These are phyloP conservation scores for Wakefieldia striispora DNA, from an alignment of 768 basidiomycete genomes.

Conservation along the genomic window DNA sequence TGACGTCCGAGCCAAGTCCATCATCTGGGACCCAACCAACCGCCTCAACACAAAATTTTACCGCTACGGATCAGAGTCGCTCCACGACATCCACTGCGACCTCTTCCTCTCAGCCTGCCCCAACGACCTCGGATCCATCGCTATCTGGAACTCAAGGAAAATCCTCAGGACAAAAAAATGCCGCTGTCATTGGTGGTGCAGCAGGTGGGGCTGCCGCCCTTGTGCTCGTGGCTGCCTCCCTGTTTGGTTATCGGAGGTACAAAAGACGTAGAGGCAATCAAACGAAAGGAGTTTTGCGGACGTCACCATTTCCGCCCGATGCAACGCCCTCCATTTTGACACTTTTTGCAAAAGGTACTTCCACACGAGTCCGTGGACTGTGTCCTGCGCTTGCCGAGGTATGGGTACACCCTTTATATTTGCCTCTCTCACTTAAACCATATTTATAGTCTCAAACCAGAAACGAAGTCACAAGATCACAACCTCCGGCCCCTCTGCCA, in stretches of 20 bases:
- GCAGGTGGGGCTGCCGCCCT: background rate
- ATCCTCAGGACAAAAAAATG: background rate
- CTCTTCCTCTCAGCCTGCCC: too few relatives aligned
- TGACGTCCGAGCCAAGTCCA: too few relatives aligned
- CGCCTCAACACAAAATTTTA: too few relatives aligned
- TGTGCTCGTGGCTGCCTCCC: background rate
- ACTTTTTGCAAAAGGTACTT: background rate
- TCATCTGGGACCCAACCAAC: too few relatives aligned
- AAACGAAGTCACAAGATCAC: background rate
- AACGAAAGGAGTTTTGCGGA: background rate
- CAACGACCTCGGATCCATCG: background rate
- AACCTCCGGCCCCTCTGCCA: background rate
- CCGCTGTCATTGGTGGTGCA: constrained; percentile 5
- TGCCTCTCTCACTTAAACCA: too few relatives aligned
- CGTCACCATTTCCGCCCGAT: background rate
- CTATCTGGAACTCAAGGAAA: background rate
- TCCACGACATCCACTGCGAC: too few relatives aligned
- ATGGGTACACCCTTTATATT: too few relatives aligned
- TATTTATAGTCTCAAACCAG: too few relatives aligned
- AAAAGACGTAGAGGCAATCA: background rate
- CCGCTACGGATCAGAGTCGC: too few relatives aligned
- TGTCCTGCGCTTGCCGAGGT: too few relatives aligned
- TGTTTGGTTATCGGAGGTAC: constrained; percentile 3
- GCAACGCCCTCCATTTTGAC: background rate
- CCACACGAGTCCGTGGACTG: too few relatives aligned